Conservation (phyloP, 345 rosid genomes). For the Lagerstroemia speciosa region DNA sequence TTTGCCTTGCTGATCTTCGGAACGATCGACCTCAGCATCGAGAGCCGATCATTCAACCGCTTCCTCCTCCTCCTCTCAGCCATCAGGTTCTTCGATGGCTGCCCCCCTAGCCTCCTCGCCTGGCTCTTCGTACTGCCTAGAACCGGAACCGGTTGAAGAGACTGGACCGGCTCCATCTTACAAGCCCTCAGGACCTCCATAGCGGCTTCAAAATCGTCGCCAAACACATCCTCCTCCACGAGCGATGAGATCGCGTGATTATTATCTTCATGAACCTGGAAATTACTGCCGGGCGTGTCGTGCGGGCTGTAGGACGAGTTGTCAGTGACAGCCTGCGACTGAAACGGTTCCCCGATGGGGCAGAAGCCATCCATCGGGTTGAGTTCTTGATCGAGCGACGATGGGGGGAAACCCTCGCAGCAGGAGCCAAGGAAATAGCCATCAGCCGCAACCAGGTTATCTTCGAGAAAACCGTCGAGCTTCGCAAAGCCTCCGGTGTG, state of each 20-base stretch:
- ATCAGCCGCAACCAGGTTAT: not conserved
- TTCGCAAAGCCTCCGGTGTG: not conserved
- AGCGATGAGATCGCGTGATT: not conserved
- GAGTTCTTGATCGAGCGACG: conserved; percentile 3
- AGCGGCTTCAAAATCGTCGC: too few species aligned
- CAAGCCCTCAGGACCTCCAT: not conserved
- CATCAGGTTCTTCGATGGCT: conserved; percentile 34
- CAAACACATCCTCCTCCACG: conserved; percentile 23
- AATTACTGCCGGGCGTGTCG: conserved; percentile 4
- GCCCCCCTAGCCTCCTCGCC: conserved; percentile 20
- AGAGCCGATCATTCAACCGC: conserved; percentile 28
- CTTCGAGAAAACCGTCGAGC: not conserved
- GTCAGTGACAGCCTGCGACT: conserved; percentile 4
- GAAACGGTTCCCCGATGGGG: not conserved
- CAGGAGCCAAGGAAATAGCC: not conserved
- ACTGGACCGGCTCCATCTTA: conserved; percentile 14
- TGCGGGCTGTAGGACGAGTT: conserved; percentile 10
- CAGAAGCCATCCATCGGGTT: not conserved
- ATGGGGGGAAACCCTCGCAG: not conserved
- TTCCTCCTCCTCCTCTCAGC: conserved; percentile 35
- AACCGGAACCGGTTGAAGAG: conserved; percentile 15
- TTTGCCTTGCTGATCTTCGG: conserved; percentile 38
- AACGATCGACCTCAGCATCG: conserved; percentile 35
- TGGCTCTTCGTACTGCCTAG: conserved; percentile 5
- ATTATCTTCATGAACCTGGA: too few species aligned